Conservation (phyloP, 2,329 filamentous ascomycete species). For the Fusarium fujikuroi region DNA sequence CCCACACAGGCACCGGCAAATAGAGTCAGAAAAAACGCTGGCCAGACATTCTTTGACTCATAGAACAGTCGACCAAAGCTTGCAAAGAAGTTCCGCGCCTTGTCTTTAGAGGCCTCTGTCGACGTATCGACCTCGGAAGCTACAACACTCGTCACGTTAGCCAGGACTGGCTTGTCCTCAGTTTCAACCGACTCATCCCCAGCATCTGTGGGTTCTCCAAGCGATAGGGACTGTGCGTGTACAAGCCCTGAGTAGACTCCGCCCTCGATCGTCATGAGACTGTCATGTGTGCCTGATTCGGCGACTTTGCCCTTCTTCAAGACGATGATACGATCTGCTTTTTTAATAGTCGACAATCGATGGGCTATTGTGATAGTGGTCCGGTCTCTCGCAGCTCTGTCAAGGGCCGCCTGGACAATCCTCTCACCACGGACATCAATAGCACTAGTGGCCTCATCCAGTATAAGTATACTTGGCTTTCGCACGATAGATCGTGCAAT, state of each 20-base stretch:
- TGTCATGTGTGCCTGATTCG: slow-evolving; percentile 80
- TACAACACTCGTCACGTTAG: slow-evolving; percentile 59
- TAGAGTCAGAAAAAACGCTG: slow-evolving; percentile 61
- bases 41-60: slow-evolving; percentile 65
- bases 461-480: slow-evolving; percentile 75
- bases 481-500: slow-evolving; percentile 81
- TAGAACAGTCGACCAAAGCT: slow-evolving; percentile 67
- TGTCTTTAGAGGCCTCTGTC: slow-evolving; percentile 39
- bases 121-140: slow-evolving; percentile 48
- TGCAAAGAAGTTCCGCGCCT: slow-evolving; percentile 57
- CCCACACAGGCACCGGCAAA: slow-evolving; percentile 57
- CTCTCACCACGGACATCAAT: slow-evolving; percentile 65
- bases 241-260: slow-evolving; percentile 77
- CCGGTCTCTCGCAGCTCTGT: slow-evolving; percentile 68
- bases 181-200: slow-evolving; percentile 50
- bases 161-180: slow-evolving; percentile 55
- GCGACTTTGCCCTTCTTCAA: slow-evolving; percentile 75
- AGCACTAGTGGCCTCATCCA: slow-evolving; percentile 82
- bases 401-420: slow-evolving; percentile 73
- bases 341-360: slow-evolving; percentile 77
- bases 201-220: slow-evolving; percentile 59
- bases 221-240: slow-evolving; percentile 67
- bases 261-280: slow-evolving; percentile 68
- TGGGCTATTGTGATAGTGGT: slow-evolving; percentile 82
- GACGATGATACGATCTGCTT: slow-evolving; percentile 83